Evolutionary conservation across 108 stramenopile genomes (phyloP).

Genomic region (Bacterosira constricta): DNA sequence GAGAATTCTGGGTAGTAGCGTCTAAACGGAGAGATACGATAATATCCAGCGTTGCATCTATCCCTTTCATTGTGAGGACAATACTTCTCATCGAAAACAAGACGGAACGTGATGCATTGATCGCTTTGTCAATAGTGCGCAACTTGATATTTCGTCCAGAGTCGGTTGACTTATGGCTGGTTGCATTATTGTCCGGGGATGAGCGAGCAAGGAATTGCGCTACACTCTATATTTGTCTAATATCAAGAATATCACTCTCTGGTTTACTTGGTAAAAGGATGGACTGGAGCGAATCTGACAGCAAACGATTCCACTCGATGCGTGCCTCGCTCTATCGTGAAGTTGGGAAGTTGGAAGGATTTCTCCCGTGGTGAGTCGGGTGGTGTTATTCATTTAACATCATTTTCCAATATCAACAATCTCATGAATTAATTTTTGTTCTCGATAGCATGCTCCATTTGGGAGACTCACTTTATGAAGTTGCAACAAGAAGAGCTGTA

Average conservation of each 20-base stretch:
- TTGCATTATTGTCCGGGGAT: constrained; percentile 1
- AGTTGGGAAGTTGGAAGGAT: constrained; percentile 5
- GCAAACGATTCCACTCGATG: constrained; percentile 1
- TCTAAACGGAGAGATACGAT: constrained; percentile 23
- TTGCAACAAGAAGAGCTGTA: constrained; percentile 13
- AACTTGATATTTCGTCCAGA: neutral
- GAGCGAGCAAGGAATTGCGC: constrained; percentile 6
- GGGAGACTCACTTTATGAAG: constrained; percentile 15
- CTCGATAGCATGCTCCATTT: constrained; percentile 15
- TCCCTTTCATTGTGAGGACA: constrained; percentile 24
- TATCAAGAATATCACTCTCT: constrained; percentile 20
- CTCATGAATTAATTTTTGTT: too few relatives aligned
- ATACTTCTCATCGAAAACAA: constrained; percentile 13
- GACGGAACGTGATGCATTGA: neutral
- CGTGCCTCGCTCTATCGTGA: constrained; percentile 2
- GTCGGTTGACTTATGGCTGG: constrained; percentile 9
- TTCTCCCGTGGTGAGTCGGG: too few relatives aligned
- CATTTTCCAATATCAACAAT: too few relatives aligned
- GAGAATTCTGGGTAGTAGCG: constrained; percentile 7
- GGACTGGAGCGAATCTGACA: constrained; percentile 6
- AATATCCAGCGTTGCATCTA: constrained; percentile 6
- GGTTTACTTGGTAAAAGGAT: constrained; percentile 6
- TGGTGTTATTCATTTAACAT: too few relatives aligned
- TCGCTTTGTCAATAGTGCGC: constrained; percentile 2
- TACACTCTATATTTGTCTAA: constrained; percentile 2